Conservation (phyloP, 2,329 filamentous ascomycete species). For the Trichoderma sp. region DNA sequence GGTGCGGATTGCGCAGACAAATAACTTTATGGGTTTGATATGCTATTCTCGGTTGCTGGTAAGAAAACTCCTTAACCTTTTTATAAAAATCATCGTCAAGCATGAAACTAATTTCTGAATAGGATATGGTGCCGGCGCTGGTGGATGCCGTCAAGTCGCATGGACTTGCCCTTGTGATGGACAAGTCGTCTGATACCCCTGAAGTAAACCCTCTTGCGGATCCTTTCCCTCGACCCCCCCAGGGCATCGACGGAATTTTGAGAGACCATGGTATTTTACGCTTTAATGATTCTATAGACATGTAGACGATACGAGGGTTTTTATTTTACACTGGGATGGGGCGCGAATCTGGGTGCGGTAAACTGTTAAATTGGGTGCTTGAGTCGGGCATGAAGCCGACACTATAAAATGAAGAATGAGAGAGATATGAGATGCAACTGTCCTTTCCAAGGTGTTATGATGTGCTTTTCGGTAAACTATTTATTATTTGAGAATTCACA, state of each 20-base stretch:
- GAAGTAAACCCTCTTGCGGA: slow-evolving; percentile 46
- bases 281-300: slow-evolving; percentile 90
- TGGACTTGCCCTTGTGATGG: slow-evolving; percentile 86
- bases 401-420: neutral
- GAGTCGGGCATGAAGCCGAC: neutral
- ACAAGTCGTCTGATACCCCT: slow-evolving; percentile 67
- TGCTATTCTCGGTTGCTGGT: slow-evolving; percentile 86
- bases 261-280: slow-evolving; percentile 83
- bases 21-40: slow-evolving; percentile 97
- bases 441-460: neutral
- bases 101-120: neutral
- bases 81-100: neutral
- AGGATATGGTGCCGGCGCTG: slow-evolving; percentile 92
- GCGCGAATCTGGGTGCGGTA: slow-evolving; percentile 4
- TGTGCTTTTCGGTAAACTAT: neutral
- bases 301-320: slow-evolving; percentile 39
- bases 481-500: slow-evolving; percentile 36
- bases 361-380: neutral
- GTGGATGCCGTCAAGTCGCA: slow-evolving; percentile 93
- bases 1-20: slow-evolving; percentile 87
- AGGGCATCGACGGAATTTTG: slow-evolving; percentile 85
- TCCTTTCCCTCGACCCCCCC: slow-evolving; percentile 64
- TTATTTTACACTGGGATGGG: slow-evolving; percentile 6
- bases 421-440: neutral
- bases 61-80: slow-evolving; percentile 37